Evolutionary conservation across 805 yeast genomes (phyloP).

Genomic region (Citeromyces matritensis): DNA sequence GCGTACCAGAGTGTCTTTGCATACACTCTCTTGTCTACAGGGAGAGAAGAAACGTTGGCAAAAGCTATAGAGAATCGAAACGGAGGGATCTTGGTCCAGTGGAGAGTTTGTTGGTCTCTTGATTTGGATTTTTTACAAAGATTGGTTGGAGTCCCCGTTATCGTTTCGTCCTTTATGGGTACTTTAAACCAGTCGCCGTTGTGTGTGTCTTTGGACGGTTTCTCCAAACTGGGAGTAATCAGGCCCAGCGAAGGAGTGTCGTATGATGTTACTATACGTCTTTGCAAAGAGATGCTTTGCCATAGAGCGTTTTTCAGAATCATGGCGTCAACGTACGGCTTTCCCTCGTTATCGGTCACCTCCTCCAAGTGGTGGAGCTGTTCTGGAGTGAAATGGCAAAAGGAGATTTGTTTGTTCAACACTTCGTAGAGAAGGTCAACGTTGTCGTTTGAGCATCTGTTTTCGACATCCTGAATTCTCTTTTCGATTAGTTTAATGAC

Average conservation of each 20-base stretch:
- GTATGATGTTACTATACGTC: constrained; percentile 17
- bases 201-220: constrained; percentile 12
- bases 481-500: constrained; percentile 24
- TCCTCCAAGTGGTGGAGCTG: constrained; percentile 26
- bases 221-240: constrained; percentile 8
- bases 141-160: constrained; percentile 25
- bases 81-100: constrained; percentile 33
- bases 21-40: constrained; percentile 30
- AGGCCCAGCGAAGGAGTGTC: constrained; percentile 13
- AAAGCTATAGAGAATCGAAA: constrained; percentile 38
- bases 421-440: constrained; percentile 13
- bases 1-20: constrained; percentile 42
- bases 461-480: constrained; percentile 13
- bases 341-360: constrained; percentile 18
- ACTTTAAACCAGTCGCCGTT: constrained; percentile 18
- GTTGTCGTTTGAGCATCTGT: no score
- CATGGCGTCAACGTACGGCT: constrained; percentile 19
- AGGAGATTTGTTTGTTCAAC: constrained; percentile 25
- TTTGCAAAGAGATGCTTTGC: constrained; percentile 27
- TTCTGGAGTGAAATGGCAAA: constrained; percentile 32
- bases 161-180: constrained; percentile 30
- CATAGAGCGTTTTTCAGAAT: constrained; percentile 32
- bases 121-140: constrained; percentile 7
- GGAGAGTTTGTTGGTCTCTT: constrained; percentile 5
- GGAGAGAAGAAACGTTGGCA: constrained; percentile 26